These are phyloP conservation scores for Mycotypha africana DNA, from an alignment of 371 early-diverging fungal genomes.

Conservation along the genomic window DNA sequence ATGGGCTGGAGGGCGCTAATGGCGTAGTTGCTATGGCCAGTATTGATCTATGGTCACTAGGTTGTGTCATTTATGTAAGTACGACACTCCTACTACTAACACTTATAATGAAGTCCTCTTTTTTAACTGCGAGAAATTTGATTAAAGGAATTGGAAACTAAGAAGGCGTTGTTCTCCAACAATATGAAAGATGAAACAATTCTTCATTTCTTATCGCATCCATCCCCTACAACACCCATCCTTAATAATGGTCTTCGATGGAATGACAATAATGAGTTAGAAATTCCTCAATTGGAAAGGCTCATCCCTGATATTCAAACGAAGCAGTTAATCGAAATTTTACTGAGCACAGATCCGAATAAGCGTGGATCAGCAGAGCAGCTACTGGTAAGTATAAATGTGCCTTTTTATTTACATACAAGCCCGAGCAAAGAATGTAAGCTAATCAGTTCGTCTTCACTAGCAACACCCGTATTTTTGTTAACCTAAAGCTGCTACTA, in stretches of 20 bases:
- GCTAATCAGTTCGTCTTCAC: too few species aligned
- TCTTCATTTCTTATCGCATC: constrained; percentile 44
- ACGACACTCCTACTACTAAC: too few species aligned
- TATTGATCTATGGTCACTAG: constrained; percentile 45
- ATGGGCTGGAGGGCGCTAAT: constrained; percentile 42
- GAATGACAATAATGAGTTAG: constrained; percentile 41
- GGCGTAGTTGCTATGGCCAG: constrained; percentile 45
- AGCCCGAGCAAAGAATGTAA: too few species aligned
- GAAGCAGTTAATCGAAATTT: constrained; percentile 27
- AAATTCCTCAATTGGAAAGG: constrained; percentile 38
- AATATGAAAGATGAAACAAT: constrained; percentile 46
- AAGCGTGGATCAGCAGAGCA: constrained; percentile 34
- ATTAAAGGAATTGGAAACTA: constrained; percentile 35
- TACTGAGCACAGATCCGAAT: constrained; percentile 35
- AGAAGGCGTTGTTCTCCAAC: constrained; percentile 32
- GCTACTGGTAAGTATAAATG: constrained; percentile 40
- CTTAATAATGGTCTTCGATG: constrained; percentile 43
- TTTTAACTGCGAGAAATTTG: too few species aligned
- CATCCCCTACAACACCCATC: constrained; percentile 41
- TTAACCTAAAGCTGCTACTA: constrained; percentile 24
- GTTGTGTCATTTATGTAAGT: constrained; percentile 39
- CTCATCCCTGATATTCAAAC: constrained; percentile 28
- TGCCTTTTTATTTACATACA: too few species aligned
- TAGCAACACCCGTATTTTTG: too few species aligned
- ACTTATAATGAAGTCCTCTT: too few species aligned